Percentiles rank a stretch among this genome's conserved stretches.
Evolutionary conservation across 208 protist species (phyloP).

Genomic region (Acanthamoeba culbertsoni): DNA sequence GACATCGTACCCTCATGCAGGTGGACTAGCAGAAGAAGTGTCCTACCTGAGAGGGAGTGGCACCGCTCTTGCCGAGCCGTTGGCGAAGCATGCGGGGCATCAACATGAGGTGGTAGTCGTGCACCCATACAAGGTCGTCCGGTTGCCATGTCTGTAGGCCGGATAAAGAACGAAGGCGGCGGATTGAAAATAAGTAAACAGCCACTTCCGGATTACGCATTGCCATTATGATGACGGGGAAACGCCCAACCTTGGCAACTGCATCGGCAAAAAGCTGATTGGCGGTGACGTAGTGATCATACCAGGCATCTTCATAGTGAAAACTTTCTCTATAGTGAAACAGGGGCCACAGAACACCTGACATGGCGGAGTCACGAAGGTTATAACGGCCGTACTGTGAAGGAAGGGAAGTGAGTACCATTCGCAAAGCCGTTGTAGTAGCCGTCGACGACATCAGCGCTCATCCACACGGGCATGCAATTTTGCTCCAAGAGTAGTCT

Average conservation of each 20-base stretch:
- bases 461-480: slow-evolving; percentile 73
- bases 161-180: not conserved
- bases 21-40: not conserved
- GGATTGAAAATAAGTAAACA: not conserved
- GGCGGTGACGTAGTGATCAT: slow-evolving; percentile 71
- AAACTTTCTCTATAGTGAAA: slow-evolving; percentile 78
- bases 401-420: not conserved
- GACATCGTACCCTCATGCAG: no score
- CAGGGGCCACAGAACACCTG: slow-evolving; percentile 79
- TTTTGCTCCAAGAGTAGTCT: slow-evolving; percentile 61
- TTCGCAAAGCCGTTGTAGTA: slow-evolving; percentile 75
- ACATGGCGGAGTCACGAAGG: not conserved
- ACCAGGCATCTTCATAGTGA: slow-evolving; percentile 68
- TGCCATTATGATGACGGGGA: not conserved
- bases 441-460: slow-evolving; percentile 63
- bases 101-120: slow-evolving; percentile 86
- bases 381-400: not conserved
- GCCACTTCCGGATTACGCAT: not conserved
- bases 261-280: slow-evolving; percentile 77
- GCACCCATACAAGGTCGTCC: slow-evolving; percentile 82
- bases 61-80: not conserved
- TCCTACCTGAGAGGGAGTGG: not conserved
- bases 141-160: slow-evolving; percentile 55
- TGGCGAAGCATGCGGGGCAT: slow-evolving; percentile 80
- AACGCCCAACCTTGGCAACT: not conserved